Evolutionary conservation across 768 basidiomycete species (phyloP), one percentile per base, ranked within the genome.

Genomic region (Russula sp.): DNA sequence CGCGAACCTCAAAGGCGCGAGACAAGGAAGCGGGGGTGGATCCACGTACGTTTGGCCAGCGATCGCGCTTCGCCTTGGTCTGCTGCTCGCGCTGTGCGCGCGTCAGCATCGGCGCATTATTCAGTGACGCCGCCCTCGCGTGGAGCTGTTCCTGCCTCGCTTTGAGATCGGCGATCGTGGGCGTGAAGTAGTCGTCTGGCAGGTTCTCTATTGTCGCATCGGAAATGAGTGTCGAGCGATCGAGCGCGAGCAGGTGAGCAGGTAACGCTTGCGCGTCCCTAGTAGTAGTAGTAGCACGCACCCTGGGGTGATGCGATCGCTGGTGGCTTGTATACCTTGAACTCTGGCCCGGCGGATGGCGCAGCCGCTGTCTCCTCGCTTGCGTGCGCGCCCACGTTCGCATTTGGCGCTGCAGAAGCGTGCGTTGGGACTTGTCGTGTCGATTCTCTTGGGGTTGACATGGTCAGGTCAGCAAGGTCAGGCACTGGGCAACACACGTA

Each of bases 131-230:
- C 2, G 83, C 82, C 1, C 87, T 81, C 5, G 86, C 83, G 9
- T 78, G 73, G 49, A 92, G 76, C 20, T 81, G 79, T 3, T 79
- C 76, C 72, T 91, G 91, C 4, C 86, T 84, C 3, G 80, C 80
- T 69, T 81, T 84, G 62, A 94, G 75, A 70, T 94, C 91, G 6
- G 85, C 79, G 16, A 82, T 68, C 11, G 86, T 90, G 3, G 87
- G 88, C 6, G 78, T 81, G 70, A 91, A 91, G 71, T 87, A 90
- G 3, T 83, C 81, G 67, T 92, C 90, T 2, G 90, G 83, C 13
- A 91, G 73, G 18, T 81, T 77, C 22, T 66, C 53, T 51, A 32
- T 27, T 18, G 0, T 18, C 4, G 4, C 5, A 13, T 40, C 14
- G 42, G 1, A 14, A 42, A 18, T 39, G 39, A 9, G 27, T 32